Evolutionary conservation across 1,139 yeast species (phyloP).

Genomic region (Ashbya aceris): DNA sequence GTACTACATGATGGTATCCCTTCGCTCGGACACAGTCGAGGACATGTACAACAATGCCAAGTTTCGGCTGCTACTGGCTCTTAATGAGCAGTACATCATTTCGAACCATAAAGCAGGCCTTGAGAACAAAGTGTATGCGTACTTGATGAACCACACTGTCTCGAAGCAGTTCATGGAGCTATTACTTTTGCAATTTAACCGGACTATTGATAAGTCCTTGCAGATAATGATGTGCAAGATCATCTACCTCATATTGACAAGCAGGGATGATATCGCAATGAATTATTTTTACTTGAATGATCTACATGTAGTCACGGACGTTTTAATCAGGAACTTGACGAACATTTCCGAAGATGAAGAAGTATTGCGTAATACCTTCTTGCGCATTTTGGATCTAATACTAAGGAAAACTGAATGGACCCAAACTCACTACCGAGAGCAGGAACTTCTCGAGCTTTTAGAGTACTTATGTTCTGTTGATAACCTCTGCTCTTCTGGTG

Average conservation of each 20-base stretch:
- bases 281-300: constrained; percentile 70
- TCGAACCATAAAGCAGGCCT: constrained; percentile 36
- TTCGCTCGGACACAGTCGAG: constrained; percentile 41
- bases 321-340: constrained; percentile 68
- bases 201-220: constrained; percentile 59
- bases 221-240: constrained; percentile 75
- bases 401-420: constrained; percentile 56
- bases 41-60: constrained; percentile 61
- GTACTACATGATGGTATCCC: constrained; percentile 35
- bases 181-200: constrained; percentile 56
- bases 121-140: constrained; percentile 43
- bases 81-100: constrained; percentile 81
- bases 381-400: constrained; percentile 68
- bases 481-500: constrained; percentile 25
- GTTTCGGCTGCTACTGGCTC: constrained; percentile 61
- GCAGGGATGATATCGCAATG: constrained; percentile 49
- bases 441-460: constrained; percentile 45
- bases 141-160: constrained; percentile 31
- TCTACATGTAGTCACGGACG: constrained; percentile 75
- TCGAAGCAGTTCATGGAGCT: constrained; percentile 47
- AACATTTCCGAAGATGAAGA: constrained; percentile 56
- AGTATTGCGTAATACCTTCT: constrained; percentile 59
- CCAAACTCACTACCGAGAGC: constrained; percentile 48
- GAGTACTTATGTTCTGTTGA: constrained; percentile 35
- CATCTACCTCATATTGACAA: constrained; percentile 64